Evolutionary conservation across 768 basidiomycete genomes (phyloP), one percentile per base, ranked within the genome.

Genomic region (Boletales sp.): DNA sequence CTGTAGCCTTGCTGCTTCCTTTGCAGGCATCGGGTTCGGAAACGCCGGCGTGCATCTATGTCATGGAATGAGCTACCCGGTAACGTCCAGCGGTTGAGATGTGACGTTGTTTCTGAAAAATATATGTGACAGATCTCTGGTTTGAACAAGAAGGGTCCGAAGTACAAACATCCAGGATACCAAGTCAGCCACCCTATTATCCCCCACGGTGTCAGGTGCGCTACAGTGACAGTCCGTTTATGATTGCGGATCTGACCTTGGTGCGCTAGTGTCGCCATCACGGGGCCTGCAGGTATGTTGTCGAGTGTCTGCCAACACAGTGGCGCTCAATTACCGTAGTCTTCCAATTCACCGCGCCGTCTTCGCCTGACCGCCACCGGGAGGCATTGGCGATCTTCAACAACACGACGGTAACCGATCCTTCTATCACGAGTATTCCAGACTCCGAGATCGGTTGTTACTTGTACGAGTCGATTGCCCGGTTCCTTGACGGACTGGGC

Each of bases 301-400:
- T 35, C 46, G 52, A 24, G 34, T 52, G 40, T 59, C 27, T 50
- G 10, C 17, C 15, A 37, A 24, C 11, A 27, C 9, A 29, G 19
- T 18, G 24, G 18, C 5, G 34, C 53, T 52, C 27, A 49, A 56
- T 10, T 14, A 7, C 21, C 31, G 35, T 43, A 81, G 95, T 97
- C 39, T 97, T 98, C 78, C 82, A 87, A 62, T 97, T 94, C 70
- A 97, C 95, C 8, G 88, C 95, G 0, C 94, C 95, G 8, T 94
- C 94, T 5, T 86, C 91, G 0, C 92, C 94, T 3, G 83, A 86
- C 52, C 86, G 94, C 38, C 94, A 98, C 69, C 86, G 94, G 40
- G 84, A 91, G 67, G 90, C 85, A 1, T 78, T 94, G 14, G 84
- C 88, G 2, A 84, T 95, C 60, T 97, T 97, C 77, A 81, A 77